Conservation (phyloP, 2,329 filamentous ascomycete genomes). For the Cordyceps farinosa region DNA sequence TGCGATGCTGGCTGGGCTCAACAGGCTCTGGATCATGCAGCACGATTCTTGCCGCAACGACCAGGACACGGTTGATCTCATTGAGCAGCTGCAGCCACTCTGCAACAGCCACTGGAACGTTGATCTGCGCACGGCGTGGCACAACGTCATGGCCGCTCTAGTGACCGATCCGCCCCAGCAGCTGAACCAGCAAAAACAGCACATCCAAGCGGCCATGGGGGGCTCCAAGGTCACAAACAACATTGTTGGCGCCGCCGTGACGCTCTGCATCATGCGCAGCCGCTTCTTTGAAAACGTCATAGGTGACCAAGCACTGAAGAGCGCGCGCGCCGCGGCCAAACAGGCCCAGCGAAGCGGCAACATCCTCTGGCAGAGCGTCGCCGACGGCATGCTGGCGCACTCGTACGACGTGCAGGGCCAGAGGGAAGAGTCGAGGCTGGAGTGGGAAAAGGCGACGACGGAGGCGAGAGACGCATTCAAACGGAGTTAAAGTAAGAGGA, state of each 20-base stretch:
- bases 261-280: constrained; percentile 79
- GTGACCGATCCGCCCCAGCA: constrained; percentile 58
- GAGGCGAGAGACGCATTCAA: constrained; percentile 43
- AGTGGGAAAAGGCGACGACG: constrained; percentile 40
- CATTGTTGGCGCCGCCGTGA: constrained; percentile 75
- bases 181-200: constrained; percentile 74
- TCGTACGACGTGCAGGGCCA: constrained; percentile 72
- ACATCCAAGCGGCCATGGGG: constrained; percentile 69
- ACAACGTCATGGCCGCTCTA: constrained; percentile 68
- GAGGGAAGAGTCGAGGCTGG: constrained; percentile 37
- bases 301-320: constrained; percentile 75
- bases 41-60: constrained; percentile 56
- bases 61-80: constrained; percentile 54
- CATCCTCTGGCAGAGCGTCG: constrained; percentile 74
- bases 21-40: constrained; percentile 69
- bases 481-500: constrained; percentile 27
- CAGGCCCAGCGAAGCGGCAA: constrained; percentile 70
- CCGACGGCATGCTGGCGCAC: constrained; percentile 72
- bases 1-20: constrained; percentile 63
- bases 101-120: constrained; percentile 68
- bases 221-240: constrained; percentile 69
- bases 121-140: constrained; percentile 74
- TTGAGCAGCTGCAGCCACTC: constrained; percentile 63
- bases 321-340: constrained; percentile 63
- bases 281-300: constrained; percentile 79